A percentile compares a stretch with the other conserved stretches of the same genome.
These are phyloP conservation scores for Podospora bellae-mahoneyi DNA, from an alignment of 495 filamentous ascomycete species.

Conservation along the genomic window DNA sequence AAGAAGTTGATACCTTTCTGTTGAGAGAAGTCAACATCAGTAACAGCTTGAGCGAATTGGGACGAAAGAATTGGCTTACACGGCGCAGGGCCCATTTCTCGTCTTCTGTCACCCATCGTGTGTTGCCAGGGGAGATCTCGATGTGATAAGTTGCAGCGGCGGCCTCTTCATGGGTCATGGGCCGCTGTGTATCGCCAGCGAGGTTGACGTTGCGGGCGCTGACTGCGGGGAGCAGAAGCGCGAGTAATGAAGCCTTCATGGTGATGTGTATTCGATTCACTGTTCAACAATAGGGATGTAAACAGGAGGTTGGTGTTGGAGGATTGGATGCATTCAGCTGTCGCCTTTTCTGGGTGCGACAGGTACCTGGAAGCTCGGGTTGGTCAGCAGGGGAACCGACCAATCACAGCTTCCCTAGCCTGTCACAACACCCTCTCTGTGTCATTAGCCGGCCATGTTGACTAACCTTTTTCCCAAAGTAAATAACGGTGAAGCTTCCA, in stretches of 20 bases:
- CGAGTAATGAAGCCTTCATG: slow-evolving; percentile 40
- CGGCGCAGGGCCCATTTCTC: slow-evolving; percentile 89
- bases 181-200: slow-evolving; percentile 40
- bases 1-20: slow-evolving; percentile 88
- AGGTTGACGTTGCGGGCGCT: slow-evolving; percentile 51
- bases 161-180: slow-evolving; percentile 38
- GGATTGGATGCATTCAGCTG: not conserved
- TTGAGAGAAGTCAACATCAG: slow-evolving; percentile 2
- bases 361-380: not conserved
- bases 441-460: not conserved
- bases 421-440: not conserved
- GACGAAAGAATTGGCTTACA: slow-evolving; percentile 48
- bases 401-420: not conserved
- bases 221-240: slow-evolving; percentile 47
- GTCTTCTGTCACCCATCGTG: slow-evolving; percentile 83
- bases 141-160: slow-evolving; percentile 57
- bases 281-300: not conserved
- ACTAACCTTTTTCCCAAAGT: not conserved
- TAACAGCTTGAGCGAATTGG: not conserved
- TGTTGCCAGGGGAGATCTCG: slow-evolving; percentile 82
- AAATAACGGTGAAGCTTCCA: not conserved
- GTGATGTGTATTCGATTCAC: not conserved
- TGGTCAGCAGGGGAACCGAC: not conserved
- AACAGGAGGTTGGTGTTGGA: not conserved
- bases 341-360: not conserved